These are phyloP conservation scores for Plasmopara muralis DNA, from an alignment of 352 stramenopile species.

Conservation along the genomic window DNA sequence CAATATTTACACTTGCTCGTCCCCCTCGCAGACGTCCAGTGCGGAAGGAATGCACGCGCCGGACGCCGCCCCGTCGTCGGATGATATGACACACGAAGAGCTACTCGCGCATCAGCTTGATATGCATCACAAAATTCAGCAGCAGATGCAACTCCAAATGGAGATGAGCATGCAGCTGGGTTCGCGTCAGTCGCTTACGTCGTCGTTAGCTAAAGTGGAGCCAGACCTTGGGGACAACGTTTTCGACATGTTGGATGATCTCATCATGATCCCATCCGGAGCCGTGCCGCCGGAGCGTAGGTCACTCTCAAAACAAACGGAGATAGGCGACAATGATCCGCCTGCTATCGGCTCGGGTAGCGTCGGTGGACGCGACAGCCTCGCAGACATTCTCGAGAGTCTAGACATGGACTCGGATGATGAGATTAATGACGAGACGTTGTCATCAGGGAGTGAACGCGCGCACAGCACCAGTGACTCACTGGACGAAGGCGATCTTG, in stretches of 20 bases:
- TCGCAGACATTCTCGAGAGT: conserved; percentile 80
- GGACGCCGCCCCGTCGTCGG: conserved; percentile 8
- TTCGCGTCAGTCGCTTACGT: conserved; percentile 42
- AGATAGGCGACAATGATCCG: conserved; percentile 28
- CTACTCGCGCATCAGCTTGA: conserved; percentile 73
- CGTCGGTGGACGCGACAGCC: conserved; percentile 45
- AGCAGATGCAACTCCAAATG: conserved; percentile 84
- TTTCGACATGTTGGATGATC: conserved; percentile 84
- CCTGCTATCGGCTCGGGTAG: conserved; percentile 25
- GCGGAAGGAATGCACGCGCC: conserved; percentile 11
- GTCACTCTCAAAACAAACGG: conserved; percentile 56
- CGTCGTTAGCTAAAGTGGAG: conserved; percentile 63
- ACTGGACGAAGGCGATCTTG: conserved; percentile 57
- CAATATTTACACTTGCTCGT: conserved; percentile 1
- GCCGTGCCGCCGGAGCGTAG: conserved; percentile 44
- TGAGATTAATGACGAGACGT: conserved; percentile 46
- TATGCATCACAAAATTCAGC: conserved; percentile 79
- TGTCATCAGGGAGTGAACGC: conserved; percentile 26
- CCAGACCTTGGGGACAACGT: conserved; percentile 78
- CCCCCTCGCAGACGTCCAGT: conserved; percentile 14
- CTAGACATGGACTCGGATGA: conserved; percentile 83
- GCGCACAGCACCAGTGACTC: conserved; percentile 36
- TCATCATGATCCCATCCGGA: conserved; percentile 74
- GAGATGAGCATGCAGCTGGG: conserved; percentile 77
- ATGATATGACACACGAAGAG: conserved; percentile 69